Evolutionary conservation across 257 asterid genomes (phyloP).

Genomic region (Solanum bulbocastanum): DNA sequence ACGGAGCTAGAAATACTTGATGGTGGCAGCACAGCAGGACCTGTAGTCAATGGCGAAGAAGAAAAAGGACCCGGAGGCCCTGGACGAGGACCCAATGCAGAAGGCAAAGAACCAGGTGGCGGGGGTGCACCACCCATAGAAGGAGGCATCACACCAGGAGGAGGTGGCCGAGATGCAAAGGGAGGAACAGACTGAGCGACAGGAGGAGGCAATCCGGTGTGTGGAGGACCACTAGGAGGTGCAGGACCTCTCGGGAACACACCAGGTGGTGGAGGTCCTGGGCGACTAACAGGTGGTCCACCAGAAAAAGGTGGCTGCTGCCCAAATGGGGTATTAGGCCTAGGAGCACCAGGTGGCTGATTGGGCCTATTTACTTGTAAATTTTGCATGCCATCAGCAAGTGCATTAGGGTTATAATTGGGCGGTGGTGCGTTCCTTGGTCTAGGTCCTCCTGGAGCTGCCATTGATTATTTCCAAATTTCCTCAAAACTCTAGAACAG

Average conservation of each 20-base stretch:
- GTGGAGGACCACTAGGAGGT: slow-evolving; percentile 52
- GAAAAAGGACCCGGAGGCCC: slow-evolving; percentile 34
- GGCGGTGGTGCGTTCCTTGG: slow-evolving; percentile 79
- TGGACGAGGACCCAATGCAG: slow-evolving; percentile 45
- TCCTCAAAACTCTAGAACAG: not conserved
- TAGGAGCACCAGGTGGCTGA: slow-evolving; percentile 56
- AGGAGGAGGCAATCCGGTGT: slow-evolving; percentile 46
- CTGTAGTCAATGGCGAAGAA: slow-evolving; percentile 37
- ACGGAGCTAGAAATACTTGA: slow-evolving; percentile 28
- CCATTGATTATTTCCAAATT: slow-evolving; percentile 41
- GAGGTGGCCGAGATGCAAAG: slow-evolving; percentile 70
- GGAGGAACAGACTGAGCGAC: slow-evolving; percentile 58
- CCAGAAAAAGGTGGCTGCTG: slow-evolving; percentile 72
- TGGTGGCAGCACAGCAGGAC: slow-evolving; percentile 37
- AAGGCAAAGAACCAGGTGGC: slow-evolving; percentile 19
- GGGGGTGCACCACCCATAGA: slow-evolving; percentile 41
- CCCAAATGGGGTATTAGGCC: slow-evolving; percentile 71
- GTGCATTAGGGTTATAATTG: slow-evolving; percentile 63
- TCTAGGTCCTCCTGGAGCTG: slow-evolving; percentile 87
- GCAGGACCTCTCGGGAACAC: slow-evolving; percentile 46
- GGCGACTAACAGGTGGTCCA: slow-evolving; percentile 30
- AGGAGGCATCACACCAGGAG: slow-evolving; percentile 56
- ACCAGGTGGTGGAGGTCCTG: slow-evolving; percentile 78
- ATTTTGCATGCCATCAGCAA: slow-evolving; percentile 76
- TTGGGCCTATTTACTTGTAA: slow-evolving; percentile 58